phyloP scores from a whole-genome alignment of 2,329 filamentous ascomycete genomes.

The Hypomyces perniciosus region DNA sequence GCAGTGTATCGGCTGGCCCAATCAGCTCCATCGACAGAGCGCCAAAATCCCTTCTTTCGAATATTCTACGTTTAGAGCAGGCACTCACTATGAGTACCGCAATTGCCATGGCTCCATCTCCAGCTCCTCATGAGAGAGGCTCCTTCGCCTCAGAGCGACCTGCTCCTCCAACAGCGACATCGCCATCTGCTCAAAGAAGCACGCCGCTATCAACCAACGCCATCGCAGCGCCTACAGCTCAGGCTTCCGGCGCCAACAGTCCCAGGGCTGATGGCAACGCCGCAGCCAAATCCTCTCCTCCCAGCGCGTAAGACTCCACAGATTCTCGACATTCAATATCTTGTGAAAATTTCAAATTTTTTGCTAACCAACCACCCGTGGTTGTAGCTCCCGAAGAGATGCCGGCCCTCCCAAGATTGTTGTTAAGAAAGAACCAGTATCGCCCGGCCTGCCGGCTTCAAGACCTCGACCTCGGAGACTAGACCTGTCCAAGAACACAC shows the following conservation, averaged over 20 bases:
- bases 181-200: constrained; percentile 41
- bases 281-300: constrained; percentile 49
- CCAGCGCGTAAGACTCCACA: constrained; percentile 47
- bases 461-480: constrained; percentile 61
- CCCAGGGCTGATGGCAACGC: constrained; percentile 37
- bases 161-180: constrained; percentile 31
- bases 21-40: background rate
- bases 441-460: constrained; percentile 69
- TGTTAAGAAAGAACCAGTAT: constrained; percentile 94
- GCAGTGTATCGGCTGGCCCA: constrained; percentile 1
- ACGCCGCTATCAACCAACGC: constrained; percentile 23
- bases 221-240: constrained; percentile 36
- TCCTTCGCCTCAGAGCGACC: constrained; percentile 49
- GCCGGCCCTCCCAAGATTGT: constrained; percentile 68
- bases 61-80: background rate
- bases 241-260: constrained; percentile 49
- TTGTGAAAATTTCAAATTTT: background rate
- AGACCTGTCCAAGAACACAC: constrained; percentile 63
- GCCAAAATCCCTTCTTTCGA: background rate
- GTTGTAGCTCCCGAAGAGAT: constrained; percentile 42
- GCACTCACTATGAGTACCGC: constrained; percentile 56
- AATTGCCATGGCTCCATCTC: constrained; percentile 63
- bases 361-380: constrained; percentile 11
- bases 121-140: constrained; percentile 59
- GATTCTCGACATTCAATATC: background rate